Conservation (phyloP, 148 eudicot species). For the Rheum nobile region DNA sequence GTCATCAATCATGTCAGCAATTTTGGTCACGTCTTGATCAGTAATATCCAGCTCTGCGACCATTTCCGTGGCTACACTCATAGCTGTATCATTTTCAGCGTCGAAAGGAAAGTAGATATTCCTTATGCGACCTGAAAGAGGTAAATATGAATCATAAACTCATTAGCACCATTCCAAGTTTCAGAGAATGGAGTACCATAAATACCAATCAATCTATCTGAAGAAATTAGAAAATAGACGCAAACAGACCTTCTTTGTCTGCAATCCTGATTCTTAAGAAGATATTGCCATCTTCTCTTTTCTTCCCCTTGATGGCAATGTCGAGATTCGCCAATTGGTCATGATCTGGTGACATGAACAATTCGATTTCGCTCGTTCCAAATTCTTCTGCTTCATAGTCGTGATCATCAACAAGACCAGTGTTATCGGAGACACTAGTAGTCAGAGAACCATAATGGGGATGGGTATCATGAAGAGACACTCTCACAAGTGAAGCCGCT, state of each 20-base stretch:
- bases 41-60: constrained; percentile 60
- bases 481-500: constrained; percentile 18
- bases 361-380: constrained; percentile 27
- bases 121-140: constrained; percentile 46
- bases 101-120: constrained; percentile 85
- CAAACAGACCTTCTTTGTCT: constrained; percentile 49
- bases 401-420: constrained; percentile 23
- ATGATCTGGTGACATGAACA: constrained; percentile 33
- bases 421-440: constrained; percentile 19
- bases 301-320: constrained; percentile 49
- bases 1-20: constrained; percentile 70
- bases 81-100: constrained; percentile 54
- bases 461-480: constrained; percentile 18
- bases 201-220: background rate
- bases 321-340: constrained; percentile 28
- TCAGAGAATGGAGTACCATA: background rate
- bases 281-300: constrained; percentile 43
- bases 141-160: background rate
- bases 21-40: constrained; percentile 60
- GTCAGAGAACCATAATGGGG: constrained; percentile 16
- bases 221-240: background rate
- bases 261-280: constrained; percentile 58
- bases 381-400: constrained; percentile 26
- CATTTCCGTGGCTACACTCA: constrained; percentile 75
- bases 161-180: background rate